Percentiles rank a stretch among this genome's conserved stretches.
phyloP scores from a whole-genome alignment of 768 basidiomycete species.

The Amanita brunnescens region DNA sequence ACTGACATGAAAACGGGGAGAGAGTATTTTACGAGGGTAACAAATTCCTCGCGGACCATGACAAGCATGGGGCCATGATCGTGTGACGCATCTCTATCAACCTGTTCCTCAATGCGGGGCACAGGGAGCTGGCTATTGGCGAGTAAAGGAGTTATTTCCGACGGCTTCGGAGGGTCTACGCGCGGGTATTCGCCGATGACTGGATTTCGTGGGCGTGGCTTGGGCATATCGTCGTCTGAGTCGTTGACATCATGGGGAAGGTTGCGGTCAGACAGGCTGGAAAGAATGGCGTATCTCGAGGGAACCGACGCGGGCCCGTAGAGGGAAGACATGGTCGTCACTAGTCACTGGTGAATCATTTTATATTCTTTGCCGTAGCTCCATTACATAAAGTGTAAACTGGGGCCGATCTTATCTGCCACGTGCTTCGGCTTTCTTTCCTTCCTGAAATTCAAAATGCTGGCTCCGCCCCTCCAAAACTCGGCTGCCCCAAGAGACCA shows the following conservation, averaged over 20 bases:
- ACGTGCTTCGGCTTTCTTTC: not conserved
- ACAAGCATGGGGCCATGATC: conserved; percentile 21
- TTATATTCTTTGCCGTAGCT: too few species aligned
- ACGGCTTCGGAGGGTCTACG: conserved; percentile 10
- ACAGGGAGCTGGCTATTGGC: conserved; percentile 30
- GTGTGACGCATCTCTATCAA: conserved; percentile 25
- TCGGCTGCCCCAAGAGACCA: conserved; percentile 46
- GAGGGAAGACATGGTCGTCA: conserved; percentile 41
- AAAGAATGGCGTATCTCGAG: conserved; percentile 58
- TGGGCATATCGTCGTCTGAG: conserved; percentile 21
- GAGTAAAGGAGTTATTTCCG: conserved; percentile 54
- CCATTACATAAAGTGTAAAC: too few species aligned
- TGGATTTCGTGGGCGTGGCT: conserved; percentile 8
- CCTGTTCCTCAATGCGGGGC: conserved; percentile 46
- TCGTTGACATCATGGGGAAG: conserved; percentile 12
- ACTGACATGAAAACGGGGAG: conserved; percentile 66
- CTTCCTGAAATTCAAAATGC: conserved; percentile 7
- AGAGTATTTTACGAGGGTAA: conserved; percentile 53
- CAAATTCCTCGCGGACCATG: conserved; percentile 50
- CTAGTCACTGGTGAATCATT: too few species aligned
- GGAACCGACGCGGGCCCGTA: conserved; percentile 52
- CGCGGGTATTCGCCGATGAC: conserved; percentile 20
- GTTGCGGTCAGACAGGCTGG: conserved; percentile 29
- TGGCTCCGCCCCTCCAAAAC: conserved; percentile 45
- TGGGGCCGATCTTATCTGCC: not conserved